Percentiles rank a stretch among this genome's conserved stretches.
Conservation (phyloP, 768 basidiomycete species). For the Boletellus ananas region DNA sequence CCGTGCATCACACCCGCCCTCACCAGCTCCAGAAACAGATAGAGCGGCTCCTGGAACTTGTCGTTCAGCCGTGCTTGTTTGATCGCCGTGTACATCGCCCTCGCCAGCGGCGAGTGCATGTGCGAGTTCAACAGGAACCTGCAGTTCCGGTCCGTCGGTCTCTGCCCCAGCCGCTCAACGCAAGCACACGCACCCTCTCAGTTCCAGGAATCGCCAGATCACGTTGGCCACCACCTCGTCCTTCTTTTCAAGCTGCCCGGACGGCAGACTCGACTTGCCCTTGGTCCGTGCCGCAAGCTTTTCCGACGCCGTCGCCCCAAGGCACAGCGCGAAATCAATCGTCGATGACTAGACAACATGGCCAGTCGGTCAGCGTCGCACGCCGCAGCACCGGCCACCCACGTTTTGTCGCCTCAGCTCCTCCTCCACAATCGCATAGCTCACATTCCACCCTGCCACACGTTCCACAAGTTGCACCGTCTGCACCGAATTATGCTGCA, state of each 20-base stretch:
- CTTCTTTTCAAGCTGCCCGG: slow-evolving; percentile 81
- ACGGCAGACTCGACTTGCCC: slow-evolving; percentile 46
- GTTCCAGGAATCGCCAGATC: slow-evolving; percentile 96
- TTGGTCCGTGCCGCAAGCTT: slow-evolving; percentile 80
- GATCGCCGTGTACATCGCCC: slow-evolving; percentile 86
- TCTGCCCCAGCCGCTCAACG: neutral
- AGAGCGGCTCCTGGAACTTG: slow-evolving; percentile 97
- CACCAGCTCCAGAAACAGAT: slow-evolving; percentile 91
- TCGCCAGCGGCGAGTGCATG: slow-evolving; percentile 82
- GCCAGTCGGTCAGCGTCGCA: slow-evolving; percentile 21
- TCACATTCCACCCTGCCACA: slow-evolving; percentile 87
- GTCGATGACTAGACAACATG: slow-evolving; percentile 74
- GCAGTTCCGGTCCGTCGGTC: slow-evolving; percentile 12
- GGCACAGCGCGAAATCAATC: slow-evolving; percentile 91
- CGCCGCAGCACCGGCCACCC: slow-evolving; percentile 34
- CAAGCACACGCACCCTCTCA: slow-evolving; percentile 66
- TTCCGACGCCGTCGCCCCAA: slow-evolving; percentile 85
- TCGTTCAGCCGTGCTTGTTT: slow-evolving; percentile 82
- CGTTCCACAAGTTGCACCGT: slow-evolving; percentile 86
- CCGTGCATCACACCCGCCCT: slow-evolving; percentile 97
- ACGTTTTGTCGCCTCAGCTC: slow-evolving; percentile 96
- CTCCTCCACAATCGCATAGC: slow-evolving; percentile 81
- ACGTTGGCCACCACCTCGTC: slow-evolving; percentile 98
- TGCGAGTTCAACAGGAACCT: slow-evolving; percentile 91
- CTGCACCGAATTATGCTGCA: slow-evolving; percentile 71